Evolutionary conservation across 371 early-diverging fungal species (phyloP).

Genomic region (Umbelopsis sp.): DNA sequence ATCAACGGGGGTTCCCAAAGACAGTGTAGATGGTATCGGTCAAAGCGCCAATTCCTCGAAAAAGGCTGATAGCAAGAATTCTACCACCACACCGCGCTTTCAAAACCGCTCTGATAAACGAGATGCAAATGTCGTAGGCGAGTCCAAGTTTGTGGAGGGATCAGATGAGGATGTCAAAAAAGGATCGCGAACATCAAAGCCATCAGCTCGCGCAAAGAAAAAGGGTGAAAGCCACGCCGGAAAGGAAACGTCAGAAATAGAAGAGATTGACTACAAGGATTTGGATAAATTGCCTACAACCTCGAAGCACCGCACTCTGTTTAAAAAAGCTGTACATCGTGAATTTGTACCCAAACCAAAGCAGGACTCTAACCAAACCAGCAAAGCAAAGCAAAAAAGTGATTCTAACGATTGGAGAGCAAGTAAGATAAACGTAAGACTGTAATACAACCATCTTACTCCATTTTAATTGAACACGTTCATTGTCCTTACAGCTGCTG

Average conservation of each 20-base stretch:
- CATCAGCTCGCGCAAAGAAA: not conserved
- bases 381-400: not conserved
- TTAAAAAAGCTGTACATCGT: not conserved
- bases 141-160: not conserved
- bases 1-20: no score
- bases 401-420: constrained; percentile 13
- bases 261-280: not conserved
- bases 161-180: no score
- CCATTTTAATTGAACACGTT: not conserved
- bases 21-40: no score
- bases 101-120: no score
- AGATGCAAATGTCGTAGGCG: no score
- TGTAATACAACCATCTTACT: not conserved
- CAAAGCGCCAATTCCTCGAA: no score
- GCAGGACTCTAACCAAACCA: not conserved
- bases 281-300: not conserved
- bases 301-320: not conserved
- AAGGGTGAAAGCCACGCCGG: not conserved
- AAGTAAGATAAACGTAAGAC: not conserved
- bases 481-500: not conserved
- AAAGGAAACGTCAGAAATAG: not conserved
- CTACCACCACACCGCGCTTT: no score
- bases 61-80: no score
- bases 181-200: no score
- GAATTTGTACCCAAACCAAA: not conserved